phyloP scores from a whole-genome alignment of 768 basidiomycete genomes.

The Mycena leptocephala region DNA sequence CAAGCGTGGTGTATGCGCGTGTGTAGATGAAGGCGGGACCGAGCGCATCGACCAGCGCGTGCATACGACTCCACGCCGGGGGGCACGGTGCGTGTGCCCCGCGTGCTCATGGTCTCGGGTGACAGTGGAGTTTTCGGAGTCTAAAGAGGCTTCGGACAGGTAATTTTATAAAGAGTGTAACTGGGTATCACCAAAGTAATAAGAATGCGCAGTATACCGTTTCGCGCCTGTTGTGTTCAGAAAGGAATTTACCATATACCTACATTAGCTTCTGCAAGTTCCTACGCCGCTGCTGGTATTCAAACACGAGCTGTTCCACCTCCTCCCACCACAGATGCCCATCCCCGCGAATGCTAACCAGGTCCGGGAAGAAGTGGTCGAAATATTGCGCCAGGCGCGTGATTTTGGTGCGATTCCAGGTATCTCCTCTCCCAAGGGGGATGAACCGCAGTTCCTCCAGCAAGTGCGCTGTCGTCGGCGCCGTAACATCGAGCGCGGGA shows the following conservation, averaged over 20 bases:
- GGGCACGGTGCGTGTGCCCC: background rate
- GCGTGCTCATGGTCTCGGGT: background rate
- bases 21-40: too few species aligned
- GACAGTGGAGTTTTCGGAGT: too few species aligned
- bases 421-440: background rate
- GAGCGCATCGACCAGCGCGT: background rate
- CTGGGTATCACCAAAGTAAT: too few species aligned
- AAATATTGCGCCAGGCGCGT: background rate
- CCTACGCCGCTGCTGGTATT: too few species aligned
- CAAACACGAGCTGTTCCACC: too few species aligned
- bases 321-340: too few species aligned
- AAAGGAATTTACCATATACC: too few species aligned
- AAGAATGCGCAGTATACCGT: too few species aligned
- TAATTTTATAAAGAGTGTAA: too few species aligned
- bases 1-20: background rate
- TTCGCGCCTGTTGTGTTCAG: too few species aligned
- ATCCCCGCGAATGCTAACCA: background rate
- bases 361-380: background rate
- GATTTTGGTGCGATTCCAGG: background rate
- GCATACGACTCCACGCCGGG: background rate
- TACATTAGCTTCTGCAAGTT: too few species aligned
- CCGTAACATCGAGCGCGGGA: background rate
- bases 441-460: background rate
- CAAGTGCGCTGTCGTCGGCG: background rate
- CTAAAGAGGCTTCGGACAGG: too few species aligned